A percentile compares a stretch with the other conserved stretches of the same genome.
Evolutionary conservation across 805 yeast species (phyloP).

Genomic region (Wickerhamomyces chambardii): DNA sequence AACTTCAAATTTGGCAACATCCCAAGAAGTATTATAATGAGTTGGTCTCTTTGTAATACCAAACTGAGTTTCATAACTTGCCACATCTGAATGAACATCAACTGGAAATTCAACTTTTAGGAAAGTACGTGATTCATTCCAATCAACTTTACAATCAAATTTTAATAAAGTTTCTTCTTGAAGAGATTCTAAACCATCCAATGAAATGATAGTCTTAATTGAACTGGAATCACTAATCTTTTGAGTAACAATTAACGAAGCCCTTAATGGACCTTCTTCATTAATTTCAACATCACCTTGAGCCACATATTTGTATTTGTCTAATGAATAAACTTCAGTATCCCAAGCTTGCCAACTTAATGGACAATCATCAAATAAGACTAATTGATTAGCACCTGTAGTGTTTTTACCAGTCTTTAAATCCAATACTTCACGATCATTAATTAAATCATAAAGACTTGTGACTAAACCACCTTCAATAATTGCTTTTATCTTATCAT

Average conservation of each 20-base stretch:
- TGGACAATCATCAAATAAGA: conserved; percentile 86
- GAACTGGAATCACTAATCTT: conserved; percentile 46
- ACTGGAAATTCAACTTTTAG: conserved; percentile 95
- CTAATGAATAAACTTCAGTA: conserved; percentile 82
- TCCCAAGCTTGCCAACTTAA: conserved; percentile 96
- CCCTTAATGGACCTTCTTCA: conserved; percentile 47
- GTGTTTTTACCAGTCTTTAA: conserved; percentile 41
- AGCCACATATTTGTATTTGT: conserved; percentile 48
- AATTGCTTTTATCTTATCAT: conserved; percentile 49
- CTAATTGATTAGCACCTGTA: conserved; percentile 71
- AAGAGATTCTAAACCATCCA: conserved; percentile 41
- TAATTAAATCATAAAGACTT: conserved; percentile 51
- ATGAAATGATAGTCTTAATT: conserved; percentile 60
- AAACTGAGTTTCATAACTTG: conserved; percentile 89
- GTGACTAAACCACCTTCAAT: conserved; percentile 55
- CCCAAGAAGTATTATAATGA: conserved; percentile 94
- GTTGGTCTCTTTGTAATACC: conserved; percentile 91
- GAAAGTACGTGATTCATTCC: conserved; percentile 86
- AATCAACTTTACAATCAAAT: conserved; percentile 56
- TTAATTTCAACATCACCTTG: conserved; percentile 26
- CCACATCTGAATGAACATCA: conserved; percentile 63
- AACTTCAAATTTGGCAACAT: conserved; percentile 92
- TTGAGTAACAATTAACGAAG: conserved; percentile 55
- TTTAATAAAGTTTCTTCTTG: conserved; percentile 31
- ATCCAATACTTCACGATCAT: conserved; percentile 61